Base-by-base conservation (phyloP, 306 rosid species). In the Corylus americana region DNA sequence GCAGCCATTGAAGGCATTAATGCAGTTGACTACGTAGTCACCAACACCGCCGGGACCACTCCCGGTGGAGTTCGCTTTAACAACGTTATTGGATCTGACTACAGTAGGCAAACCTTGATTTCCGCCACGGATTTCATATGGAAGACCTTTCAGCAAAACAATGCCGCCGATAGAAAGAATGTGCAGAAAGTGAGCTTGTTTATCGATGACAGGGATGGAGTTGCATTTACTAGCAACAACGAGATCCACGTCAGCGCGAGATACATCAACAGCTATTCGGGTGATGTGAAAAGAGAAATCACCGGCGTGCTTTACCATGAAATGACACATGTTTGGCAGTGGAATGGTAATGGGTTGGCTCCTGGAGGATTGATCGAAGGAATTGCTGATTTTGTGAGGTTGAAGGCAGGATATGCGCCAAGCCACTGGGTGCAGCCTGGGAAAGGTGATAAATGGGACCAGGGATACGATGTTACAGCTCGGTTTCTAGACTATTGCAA, bases 301-400 rank as follows among this genome's bases (percentile, higher is more conserved):
- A 74, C 80, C 0, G 86, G 87, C 6, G 45, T 83, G 57, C 20
- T 87, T 2, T 86, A 86, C 66, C 93, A 90, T 10, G 88, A 90
- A 72, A 39, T 83, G 84, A 73, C 88, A 0, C 91, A 87, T n/a
- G 3, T 80, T 4, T 77, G 72, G 91, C 83, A 71, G 78, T 83
- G 86, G 87, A 74, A 79, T 7, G 89, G 85, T 3, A 83, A 81
- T 0, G 70, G 78, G 1, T 16, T 49, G 10, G 84, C 85, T 14
- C 90, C 90, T 0, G 27, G 44, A 0, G 86, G 80, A 31, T 63
- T 87, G 75, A 73, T 79, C 0, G 89, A 89, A 74, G 87, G 90
- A 54, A 79, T 87, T 2, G 92, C 90, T 0, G 90, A 89, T 62
- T 89, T 72, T 37, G 78, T 86, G 80, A 83, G 87, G 82, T 58